These are phyloP conservation scores for Pichia sp. DNA, from an alignment of 1,139 yeast species.

Conservation along the genomic window DNA sequence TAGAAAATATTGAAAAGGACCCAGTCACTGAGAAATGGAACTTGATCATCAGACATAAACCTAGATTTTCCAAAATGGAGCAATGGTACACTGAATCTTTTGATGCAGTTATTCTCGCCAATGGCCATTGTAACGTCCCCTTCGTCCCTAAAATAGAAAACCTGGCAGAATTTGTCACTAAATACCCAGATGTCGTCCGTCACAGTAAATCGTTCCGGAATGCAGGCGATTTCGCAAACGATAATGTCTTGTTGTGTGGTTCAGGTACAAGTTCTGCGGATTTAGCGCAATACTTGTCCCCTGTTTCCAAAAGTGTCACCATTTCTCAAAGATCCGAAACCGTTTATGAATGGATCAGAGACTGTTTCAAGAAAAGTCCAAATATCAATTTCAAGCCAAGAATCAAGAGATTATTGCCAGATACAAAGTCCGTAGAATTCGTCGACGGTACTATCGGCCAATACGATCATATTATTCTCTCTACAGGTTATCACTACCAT, in stretches of 20 bases:
- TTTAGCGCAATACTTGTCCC: conserved; percentile 48
- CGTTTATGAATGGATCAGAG: conserved; percentile 21
- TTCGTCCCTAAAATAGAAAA: conserved; percentile 45
- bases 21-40: conserved; percentile 17
- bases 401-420: conserved; percentile 20
- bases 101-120: conserved; percentile 49
- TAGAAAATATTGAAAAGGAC: conserved; percentile 36
- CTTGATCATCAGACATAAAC: conserved; percentile 20
- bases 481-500: conserved; percentile 47
- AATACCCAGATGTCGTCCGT: conserved; percentile 37
- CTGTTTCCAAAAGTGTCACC: conserved; percentile 26
- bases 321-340: conserved; percentile 21
- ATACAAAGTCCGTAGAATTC: conserved; percentile 30
- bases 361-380: conserved; percentile 19
- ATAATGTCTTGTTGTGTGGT: conserved; percentile 47
- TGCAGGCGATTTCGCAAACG: conserved; percentile 30
- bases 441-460: conserved; percentile 37
- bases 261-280: conserved; percentile 52
- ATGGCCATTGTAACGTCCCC: conserved; percentile 48
- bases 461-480: conserved; percentile 42
- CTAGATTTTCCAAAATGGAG: conserved; percentile 21
- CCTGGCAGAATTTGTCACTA: conserved; percentile 37
- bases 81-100: conserved; percentile 36
- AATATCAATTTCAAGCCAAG: conserved; percentile 24
- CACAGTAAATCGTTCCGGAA: conserved; percentile 40